A percentile compares a stretch with the other conserved stretches of the same genome.
Evolutionary conservation across 768 basidiomycete species (phyloP).

Genomic region (Boletus bicolor): DNA sequence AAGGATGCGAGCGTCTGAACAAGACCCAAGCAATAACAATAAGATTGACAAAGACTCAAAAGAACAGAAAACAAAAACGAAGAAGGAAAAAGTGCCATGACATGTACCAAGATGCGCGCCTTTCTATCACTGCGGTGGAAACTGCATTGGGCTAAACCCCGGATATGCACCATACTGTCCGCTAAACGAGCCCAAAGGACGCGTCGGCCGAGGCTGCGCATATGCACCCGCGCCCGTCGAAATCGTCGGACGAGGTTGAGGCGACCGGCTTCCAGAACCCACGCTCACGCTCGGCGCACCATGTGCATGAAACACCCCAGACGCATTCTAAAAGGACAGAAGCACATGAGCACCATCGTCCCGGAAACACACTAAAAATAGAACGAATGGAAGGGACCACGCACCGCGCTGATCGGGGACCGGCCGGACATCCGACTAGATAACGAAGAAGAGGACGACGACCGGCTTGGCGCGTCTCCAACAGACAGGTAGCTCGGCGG

Average conservation of each 20-base stretch:
- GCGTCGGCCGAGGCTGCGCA: slow-evolving; percentile 26
- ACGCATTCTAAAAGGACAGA: slow-evolving; percentile 16
- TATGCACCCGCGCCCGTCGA: slow-evolving; percentile 14
- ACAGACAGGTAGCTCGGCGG: slow-evolving; percentile 20
- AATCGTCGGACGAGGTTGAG: slow-evolving; percentile 19
- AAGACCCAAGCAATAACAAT: slow-evolving; percentile 24
- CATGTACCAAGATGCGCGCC: not conserved
- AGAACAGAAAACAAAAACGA: not conserved
- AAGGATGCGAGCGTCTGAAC: slow-evolving; percentile 1
- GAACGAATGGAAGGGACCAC: not conserved
- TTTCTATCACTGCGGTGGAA: slow-evolving; percentile 8
- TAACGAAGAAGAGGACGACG: slow-evolving; percentile 32
- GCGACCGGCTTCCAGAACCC: slow-evolving; percentile 13
- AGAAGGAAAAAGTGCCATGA: not conserved
- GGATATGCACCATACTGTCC: slow-evolving; percentile 23
- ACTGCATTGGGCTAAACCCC: slow-evolving; percentile 25
- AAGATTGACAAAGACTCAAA: slow-evolving; percentile 2
- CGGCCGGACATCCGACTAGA: slow-evolving; percentile 33
- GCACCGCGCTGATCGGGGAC: slow-evolving; percentile 30
- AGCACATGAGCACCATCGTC: slow-evolving; percentile 5
- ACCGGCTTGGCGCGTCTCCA: slow-evolving; percentile 29
- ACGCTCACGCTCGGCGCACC: slow-evolving; percentile 6
- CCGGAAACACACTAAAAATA: slow-evolving; percentile 1
- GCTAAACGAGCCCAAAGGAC: slow-evolving; percentile 9
- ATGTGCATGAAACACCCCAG: slow-evolving; percentile 23